Evolutionary conservation across 495 filamentous ascomycete species (phyloP).

Genomic region (Platismatia glauca): DNA sequence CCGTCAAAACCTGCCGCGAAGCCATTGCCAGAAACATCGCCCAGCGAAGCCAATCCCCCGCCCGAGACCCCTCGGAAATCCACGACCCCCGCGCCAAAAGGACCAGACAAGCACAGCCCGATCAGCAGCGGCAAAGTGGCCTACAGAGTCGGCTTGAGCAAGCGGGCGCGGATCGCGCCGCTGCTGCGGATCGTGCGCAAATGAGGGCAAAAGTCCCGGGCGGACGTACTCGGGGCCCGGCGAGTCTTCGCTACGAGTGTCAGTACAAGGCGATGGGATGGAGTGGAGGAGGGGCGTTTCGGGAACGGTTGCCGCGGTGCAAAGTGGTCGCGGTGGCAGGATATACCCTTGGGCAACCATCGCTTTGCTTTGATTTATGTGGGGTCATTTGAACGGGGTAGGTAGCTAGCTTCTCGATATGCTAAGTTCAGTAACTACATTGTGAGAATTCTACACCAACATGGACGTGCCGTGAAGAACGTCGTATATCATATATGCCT

Average conservation of each 20-base stretch:
- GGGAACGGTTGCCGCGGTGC: neutral
- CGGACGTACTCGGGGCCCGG: neutral
- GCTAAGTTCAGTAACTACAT: too few relatives aligned
- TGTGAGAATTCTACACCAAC: too few relatives aligned
- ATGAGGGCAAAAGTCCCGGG: constrained; percentile 18
- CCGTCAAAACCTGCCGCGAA: neutral
- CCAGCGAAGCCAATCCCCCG: neutral
- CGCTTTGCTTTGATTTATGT: neutral
- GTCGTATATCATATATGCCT: too few relatives aligned
- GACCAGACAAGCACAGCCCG: constrained; percentile 39
- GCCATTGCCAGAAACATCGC: neutral
- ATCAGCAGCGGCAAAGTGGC: constrained; percentile 47
- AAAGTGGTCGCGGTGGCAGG: neutral
- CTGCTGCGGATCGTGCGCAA: constrained; percentile 56
- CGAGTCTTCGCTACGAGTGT: neutral
- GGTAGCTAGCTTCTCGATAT: too few relatives aligned
- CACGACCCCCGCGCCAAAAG: constrained; percentile 10
- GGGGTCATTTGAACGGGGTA: too few relatives aligned
- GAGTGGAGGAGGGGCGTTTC: neutral
- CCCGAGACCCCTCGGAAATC: constrained; percentile 16
- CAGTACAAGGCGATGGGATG: neutral
- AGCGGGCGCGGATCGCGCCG: constrained; percentile 53
- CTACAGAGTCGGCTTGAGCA: constrained; percentile 61
- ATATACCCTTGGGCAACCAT: neutral
- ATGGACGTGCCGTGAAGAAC: too few relatives aligned